Percentiles rank a stretch among this genome's conserved stretches.
phyloP scores from a whole-genome alignment of 106 monocot genomes.

The Alisma plantagoaquatica region DNA sequence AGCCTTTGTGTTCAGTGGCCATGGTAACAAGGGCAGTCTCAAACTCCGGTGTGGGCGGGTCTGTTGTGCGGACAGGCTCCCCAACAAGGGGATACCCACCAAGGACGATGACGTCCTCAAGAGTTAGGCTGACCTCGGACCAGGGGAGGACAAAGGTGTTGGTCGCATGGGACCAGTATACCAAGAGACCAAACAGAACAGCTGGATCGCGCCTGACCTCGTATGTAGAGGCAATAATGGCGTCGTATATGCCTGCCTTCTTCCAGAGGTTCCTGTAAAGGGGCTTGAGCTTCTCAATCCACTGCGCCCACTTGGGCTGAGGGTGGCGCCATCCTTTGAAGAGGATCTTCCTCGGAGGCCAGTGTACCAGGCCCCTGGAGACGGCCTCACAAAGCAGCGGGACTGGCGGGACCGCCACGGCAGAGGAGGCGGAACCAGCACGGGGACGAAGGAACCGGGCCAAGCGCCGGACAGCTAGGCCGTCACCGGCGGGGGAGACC shows the following conservation, averaged over 20 bases:
- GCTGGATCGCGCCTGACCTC: constrained; percentile 23
- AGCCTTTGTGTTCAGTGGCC: constrained; percentile 20
- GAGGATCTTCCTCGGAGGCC: constrained; percentile 9
- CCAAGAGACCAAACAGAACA: constrained; percentile 14
- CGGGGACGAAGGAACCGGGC: constrained; percentile 32
- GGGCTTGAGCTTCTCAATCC: constrained; percentile 48
- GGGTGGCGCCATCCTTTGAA: constrained; percentile 50
- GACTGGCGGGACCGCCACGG: neutral
- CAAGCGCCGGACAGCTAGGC: constrained; percentile 20
- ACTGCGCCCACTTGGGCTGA: constrained; percentile 30
- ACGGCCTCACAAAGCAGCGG: constrained; percentile 6
- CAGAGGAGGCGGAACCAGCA: neutral
- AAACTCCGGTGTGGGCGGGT: constrained; percentile 12
- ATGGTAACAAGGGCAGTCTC: constrained; percentile 19
- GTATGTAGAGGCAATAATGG: constrained; percentile 35
- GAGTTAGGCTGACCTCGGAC: constrained; percentile 50
- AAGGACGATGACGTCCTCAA: constrained; percentile 55
- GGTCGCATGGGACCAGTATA: constrained; percentile 41
- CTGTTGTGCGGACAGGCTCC: constrained; percentile 23
- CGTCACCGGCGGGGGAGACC: constrained; percentile 18
- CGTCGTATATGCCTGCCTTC: constrained; percentile 40
- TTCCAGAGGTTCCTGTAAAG: constrained; percentile 38
- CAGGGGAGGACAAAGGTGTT: constrained; percentile 61
- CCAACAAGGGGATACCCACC: constrained; percentile 40
- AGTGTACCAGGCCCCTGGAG: neutral